These are phyloP conservation scores for Jatropha podagrica DNA, from an alignment of 441 rosid species.

Conservation along the genomic window DNA sequence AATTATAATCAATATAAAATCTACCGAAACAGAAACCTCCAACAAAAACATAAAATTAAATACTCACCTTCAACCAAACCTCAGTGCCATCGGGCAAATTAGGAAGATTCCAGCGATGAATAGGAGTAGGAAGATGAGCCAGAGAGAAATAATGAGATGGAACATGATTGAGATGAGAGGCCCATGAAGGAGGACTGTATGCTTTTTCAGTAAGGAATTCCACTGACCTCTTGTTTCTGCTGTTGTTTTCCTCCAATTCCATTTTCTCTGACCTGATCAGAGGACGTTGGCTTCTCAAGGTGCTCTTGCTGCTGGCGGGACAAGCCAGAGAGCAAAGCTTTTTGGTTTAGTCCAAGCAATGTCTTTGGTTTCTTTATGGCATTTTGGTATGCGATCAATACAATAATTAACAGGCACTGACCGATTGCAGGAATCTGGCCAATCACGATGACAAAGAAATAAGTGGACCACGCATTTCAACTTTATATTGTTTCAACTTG, in stretches of 20 bases:
- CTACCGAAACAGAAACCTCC: not conserved
- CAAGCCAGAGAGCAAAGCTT: not conserved
- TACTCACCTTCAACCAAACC: slow-evolving; percentile 77
- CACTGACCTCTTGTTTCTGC: slow-evolving; percentile 11
- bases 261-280: slow-evolving; percentile 7
- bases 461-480: too few species aligned
- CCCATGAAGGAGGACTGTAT: slow-evolving; percentile 85
- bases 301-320: too few species aligned
- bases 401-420: too few species aligned
- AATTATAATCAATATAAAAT: not conserved
- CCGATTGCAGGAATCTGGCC: too few species aligned
- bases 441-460: too few species aligned
- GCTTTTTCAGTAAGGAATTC: slow-evolving; percentile 60
- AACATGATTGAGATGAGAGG: slow-evolving; percentile 64
- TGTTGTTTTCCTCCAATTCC: slow-evolving; percentile 9
- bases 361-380: too few species aligned
- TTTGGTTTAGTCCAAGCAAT: too few species aligned
- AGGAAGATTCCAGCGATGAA: slow-evolving; percentile 88
- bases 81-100: slow-evolving; percentile 72
- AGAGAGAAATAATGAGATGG: slow-evolving; percentile 77
- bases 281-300: too few species aligned
- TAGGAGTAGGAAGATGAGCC: slow-evolving; percentile 84
- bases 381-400: too few species aligned
- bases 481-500: too few species aligned
- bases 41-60: not conserved